Evolutionary conservation across 2,329 filamentous ascomycete genomes (phyloP), one percentile per base, ranked within the genome.

Genomic region (Xylaria sp.): DNA sequence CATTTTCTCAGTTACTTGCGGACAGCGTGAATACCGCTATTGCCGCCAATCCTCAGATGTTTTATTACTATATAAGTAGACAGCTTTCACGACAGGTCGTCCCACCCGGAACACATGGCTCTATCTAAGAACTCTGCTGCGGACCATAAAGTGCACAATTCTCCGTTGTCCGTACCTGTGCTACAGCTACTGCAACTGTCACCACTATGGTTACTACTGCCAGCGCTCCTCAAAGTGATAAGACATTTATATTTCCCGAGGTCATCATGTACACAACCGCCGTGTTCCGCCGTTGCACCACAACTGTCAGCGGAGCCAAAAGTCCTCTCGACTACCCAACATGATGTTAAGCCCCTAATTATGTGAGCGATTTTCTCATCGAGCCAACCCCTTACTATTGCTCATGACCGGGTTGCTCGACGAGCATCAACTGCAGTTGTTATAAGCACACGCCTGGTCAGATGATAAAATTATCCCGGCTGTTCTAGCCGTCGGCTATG

Each of bases 241-340:
- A 74, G 72, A 73, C 63, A 71, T 72, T 72, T 67, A 72, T 74
- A 73, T 75, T 74, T 75, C 76, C 78, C 78, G 76, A 76, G 76
- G 74, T 77, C 77, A 71, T 75, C 71, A 66, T 76, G 78, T 76
- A 75, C 69, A 77, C 74, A 77, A 70, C 77, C 77, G 77, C 59
- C 66, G 60, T 72, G 70, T 71, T 68, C 69, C 68, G 73, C 73
- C 66, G 74, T 75, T 58, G 66, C 67, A 75, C 73, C 63, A 66
- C 64, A 61, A 72, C 69, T 66, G 45, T 36, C n/a, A 57, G 31
- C 64, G 63, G 71, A 62, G 51, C 67, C 63, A 68, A 62, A 61
- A 57, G 49, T 31, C 65, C 61, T 68, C 65, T 25, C 17, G 42
- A 44, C 67, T 65, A 47, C 61, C 63, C 73, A 75, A 75, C 77